Conservation (phyloP, 495 filamentous ascomycete species). For the Cairneyella variabilis region DNA sequence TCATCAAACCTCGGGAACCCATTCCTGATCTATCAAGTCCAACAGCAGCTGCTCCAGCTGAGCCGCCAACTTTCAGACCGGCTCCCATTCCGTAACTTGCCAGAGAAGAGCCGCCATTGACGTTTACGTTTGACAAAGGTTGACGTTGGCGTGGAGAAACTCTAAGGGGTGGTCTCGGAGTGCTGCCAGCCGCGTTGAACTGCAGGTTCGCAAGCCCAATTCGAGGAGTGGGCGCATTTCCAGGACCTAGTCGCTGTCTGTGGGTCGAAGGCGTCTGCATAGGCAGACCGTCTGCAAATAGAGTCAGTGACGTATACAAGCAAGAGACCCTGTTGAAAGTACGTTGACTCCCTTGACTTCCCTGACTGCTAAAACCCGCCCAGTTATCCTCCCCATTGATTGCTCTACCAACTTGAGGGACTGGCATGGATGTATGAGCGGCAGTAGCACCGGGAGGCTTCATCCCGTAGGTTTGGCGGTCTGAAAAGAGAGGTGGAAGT, state of each 20-base stretch:
- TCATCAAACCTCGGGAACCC: constrained; percentile 21
- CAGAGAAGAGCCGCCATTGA: constrained; percentile 16
- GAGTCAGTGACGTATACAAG: constrained; percentile 13
- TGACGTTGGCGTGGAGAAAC: constrained; percentile 33
- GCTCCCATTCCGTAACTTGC: constrained; percentile 45
- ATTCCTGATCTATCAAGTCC: constrained; percentile 6
- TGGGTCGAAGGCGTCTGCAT: constrained; percentile 22
- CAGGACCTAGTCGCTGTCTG: constrained; percentile 17
- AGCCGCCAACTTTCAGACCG: constrained; percentile 39
- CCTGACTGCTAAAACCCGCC: constrained; percentile 20
- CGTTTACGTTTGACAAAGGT: constrained; percentile 22
- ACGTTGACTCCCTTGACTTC: constrained; percentile 6
- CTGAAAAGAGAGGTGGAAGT: constrained; percentile 8
- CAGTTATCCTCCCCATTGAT: constrained; percentile 10
- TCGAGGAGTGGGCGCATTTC: neutral
- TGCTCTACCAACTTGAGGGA: neutral
- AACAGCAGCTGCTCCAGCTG: constrained; percentile 1
- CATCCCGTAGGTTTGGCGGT: constrained; percentile 5
- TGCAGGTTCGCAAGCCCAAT: constrained; percentile 20
- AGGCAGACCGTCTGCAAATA: constrained; percentile 9
- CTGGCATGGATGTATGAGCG: no score
- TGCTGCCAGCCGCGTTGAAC: neutral
- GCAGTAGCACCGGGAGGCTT: no score
- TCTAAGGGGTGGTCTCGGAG: constrained; percentile 18
- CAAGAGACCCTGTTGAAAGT: no score